Percentiles rank a stretch among this genome's conserved stretches.
Evolutionary conservation across 345 rosid species (phyloP).

Genomic region (Eucalyptus brandiana): DNA sequence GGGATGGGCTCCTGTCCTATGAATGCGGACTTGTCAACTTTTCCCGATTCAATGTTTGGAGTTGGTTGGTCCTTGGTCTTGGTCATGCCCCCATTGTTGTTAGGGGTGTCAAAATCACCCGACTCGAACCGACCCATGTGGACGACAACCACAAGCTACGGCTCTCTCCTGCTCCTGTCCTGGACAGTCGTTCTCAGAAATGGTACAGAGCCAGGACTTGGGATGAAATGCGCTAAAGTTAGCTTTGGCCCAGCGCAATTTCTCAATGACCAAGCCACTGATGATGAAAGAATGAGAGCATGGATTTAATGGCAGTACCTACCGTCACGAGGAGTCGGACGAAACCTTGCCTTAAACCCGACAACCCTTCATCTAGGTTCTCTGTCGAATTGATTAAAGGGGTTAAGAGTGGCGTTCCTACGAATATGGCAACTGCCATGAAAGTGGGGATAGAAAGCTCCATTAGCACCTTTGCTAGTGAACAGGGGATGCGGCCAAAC

Average conservation of each 20-base stretch:
- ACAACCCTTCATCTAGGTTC: not conserved
- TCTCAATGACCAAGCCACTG: not conserved
- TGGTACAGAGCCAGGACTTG: not conserved
- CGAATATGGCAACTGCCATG: not conserved
- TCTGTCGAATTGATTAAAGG: not conserved
- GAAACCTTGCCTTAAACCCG: not conserved
- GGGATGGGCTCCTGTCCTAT: not conserved
- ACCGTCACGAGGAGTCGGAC: not conserved
- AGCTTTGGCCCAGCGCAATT: not conserved
- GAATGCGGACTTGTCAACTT: not conserved
- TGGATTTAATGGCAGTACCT: not conserved
- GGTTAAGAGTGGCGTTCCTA: not conserved
- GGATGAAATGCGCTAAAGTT: not conserved
- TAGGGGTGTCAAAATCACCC: too few species aligned
- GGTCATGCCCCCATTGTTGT: not conserved
- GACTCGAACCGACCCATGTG: too few species aligned
- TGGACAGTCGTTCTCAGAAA: not conserved
- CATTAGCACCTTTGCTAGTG: not conserved
- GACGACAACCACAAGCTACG: too few species aligned
- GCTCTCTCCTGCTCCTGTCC: not conserved
- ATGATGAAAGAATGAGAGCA: not conserved
- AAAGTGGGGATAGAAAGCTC: not conserved
- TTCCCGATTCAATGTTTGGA: not conserved
- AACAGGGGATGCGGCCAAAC: not conserved
- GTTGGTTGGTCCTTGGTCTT: not conserved